Evolutionary conservation across 2,329 filamentous ascomycete species (phyloP), one percentile per base, ranked within the genome.

Genomic region (Triangularia setosa): DNA sequence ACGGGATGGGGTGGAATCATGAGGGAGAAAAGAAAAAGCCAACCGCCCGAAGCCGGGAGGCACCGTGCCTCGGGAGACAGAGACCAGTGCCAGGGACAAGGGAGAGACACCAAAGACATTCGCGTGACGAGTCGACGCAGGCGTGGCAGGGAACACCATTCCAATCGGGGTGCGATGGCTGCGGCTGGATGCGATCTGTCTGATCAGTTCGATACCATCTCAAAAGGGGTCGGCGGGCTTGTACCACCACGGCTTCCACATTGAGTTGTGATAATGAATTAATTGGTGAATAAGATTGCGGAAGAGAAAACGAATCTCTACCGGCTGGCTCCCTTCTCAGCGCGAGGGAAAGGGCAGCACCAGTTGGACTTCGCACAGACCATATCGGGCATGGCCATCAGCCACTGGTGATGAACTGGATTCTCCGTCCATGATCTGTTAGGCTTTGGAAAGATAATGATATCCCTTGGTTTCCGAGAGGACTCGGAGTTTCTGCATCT

Each of bases 81-180:
- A 25, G 44, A 59, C 23, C 54, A 55, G 53, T 35, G 55, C 52
- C 35, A 58, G 59, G 61, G 65, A 40, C 59, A 27, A 57, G 60
- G 35, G 30, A 30, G 30, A 56, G 24, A 24, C 44, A 60, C 28
- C 9, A 56, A 28, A 53, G 57, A 60, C 62, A 58, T 60, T 57
- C 28, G 56, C 28, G 62, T 65, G 63, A 63, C 27, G 40, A 58
- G 60, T 24, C 53, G 61, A 60, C 48, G 64, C 61, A 66, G 44
- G 35, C 35, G 35, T 40, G 35, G 35, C 35, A 18, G 35, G 58
- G 59, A 33, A 40, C 62, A 40, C 61, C 61, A n/a, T n/a, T n/a
- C n/a, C n/a, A 64, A 66, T 64, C 54, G 62, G 44, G 61, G 58
- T 16, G 59, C 25, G 23, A 44, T 30, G 55, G 25, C 18, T 33